A percentile compares a stretch with the other conserved stretches of the same genome.
These are phyloP conservation scores for Luzula sylvatica DNA, from an alignment of 176 grass and related monocot species.

Conservation along the genomic window DNA sequence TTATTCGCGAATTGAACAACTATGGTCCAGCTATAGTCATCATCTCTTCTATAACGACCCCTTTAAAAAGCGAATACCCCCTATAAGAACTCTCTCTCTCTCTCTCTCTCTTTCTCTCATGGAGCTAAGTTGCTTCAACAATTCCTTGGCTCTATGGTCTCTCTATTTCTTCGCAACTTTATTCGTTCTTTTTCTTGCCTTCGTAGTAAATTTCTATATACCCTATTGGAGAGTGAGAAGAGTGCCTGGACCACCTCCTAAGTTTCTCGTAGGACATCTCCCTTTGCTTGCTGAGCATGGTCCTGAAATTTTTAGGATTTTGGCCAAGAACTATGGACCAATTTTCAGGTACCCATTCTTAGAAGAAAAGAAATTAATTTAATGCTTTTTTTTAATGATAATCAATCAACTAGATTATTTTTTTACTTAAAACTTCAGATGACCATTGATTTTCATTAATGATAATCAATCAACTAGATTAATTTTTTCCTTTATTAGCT, in stretches of 20 bases:
- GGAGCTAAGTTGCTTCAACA: slow-evolving; percentile 10
- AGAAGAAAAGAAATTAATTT: too few species aligned
- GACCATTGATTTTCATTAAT: too few species aligned
- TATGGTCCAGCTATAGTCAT: too few species aligned
- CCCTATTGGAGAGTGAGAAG: slow-evolving; percentile 41
- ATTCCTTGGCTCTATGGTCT: neutral
- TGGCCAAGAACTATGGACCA: slow-evolving; percentile 50
- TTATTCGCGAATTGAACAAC: too few species aligned
- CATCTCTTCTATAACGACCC: too few species aligned
- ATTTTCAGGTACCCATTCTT: slow-evolving; percentile 39
- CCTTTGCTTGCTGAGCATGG: slow-evolving; percentile 56
- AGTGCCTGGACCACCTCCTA: slow-evolving; percentile 38
- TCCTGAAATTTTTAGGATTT: slow-evolving; percentile 43
- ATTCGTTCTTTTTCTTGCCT: slow-evolving; percentile 18
- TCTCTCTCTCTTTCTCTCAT: neutral
- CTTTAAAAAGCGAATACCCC: too few species aligned
- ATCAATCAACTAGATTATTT: too few species aligned
- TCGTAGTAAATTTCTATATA: slow-evolving; percentile 52
- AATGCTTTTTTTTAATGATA: too few species aligned
- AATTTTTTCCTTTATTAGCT: too few species aligned
- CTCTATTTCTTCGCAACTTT: neutral
- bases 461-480: too few species aligned
- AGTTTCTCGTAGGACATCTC: slow-evolving; percentile 47
- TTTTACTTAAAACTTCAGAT: too few species aligned
- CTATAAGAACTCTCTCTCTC: too few species aligned